A percentile compares a stretch with the other conserved stretches of the same genome.
phyloP scores from a whole-genome alignment of 2,329 filamentous ascomycete genomes.

The Apiospora pterosperma region DNA sequence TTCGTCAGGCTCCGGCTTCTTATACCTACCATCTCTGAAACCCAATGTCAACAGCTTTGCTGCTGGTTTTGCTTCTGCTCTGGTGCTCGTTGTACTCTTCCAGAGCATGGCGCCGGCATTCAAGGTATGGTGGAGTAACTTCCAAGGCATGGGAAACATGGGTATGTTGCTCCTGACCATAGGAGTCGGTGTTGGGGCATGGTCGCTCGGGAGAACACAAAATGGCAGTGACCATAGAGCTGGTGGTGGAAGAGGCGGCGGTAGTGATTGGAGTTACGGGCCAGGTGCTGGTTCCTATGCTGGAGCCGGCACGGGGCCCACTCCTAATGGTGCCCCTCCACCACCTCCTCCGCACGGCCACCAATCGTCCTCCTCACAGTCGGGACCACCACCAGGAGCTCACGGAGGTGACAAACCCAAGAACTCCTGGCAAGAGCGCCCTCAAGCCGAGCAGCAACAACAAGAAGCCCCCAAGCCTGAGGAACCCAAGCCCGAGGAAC shows the following conservation, averaged over 20 bases:
- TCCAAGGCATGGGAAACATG: slow-evolving; percentile 68
- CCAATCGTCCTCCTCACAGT: slow-evolving; percentile 22
- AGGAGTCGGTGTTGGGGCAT: slow-evolving; percentile 72
- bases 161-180: slow-evolving; percentile 70
- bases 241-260: slow-evolving; percentile 18
- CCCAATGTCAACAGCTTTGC: slow-evolving; percentile 88
- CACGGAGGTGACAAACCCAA: slow-evolving; percentile 26
- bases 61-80: slow-evolving; percentile 76
- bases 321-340: slow-evolving; percentile 25
- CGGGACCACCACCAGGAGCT: slow-evolving; percentile 18
- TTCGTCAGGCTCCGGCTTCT: slow-evolving; percentile 81
- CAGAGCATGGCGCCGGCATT: slow-evolving; percentile 70
- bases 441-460: slow-evolving; percentile 18
- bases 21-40: slow-evolving; percentile 88
- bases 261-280: slow-evolving; percentile 12
- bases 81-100: slow-evolving; percentile 71
- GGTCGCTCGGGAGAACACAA: slow-evolving; percentile 69
- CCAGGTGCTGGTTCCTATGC: slow-evolving; percentile 14
- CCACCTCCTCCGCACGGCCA: slow-evolving; percentile 34
- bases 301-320: slow-evolving; percentile 15
- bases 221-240: slow-evolving; percentile 30
- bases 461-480: slow-evolving; percentile 14
- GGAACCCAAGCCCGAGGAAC: slow-evolving; percentile 12
- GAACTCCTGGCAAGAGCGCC: slow-evolving; percentile 11
- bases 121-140: slow-evolving; percentile 67